Percentiles rank a stretch among this genome's conserved stretches.
Evolutionary conservation across 495 filamentous ascomycete species (phyloP).

Genomic region (Neurospora sp.): DNA sequence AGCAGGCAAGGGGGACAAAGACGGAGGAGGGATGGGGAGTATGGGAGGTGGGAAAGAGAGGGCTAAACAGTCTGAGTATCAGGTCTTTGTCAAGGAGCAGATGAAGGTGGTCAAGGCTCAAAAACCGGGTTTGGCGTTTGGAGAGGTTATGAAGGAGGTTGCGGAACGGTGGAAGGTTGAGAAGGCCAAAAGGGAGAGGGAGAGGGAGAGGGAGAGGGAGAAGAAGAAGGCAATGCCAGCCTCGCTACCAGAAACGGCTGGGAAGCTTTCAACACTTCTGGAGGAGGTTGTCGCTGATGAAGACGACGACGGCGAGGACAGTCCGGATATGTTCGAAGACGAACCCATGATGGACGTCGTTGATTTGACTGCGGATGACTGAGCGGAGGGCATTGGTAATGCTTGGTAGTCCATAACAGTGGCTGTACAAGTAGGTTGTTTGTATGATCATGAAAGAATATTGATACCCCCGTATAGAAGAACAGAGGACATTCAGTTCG

Average conservation of each 20-base stretch:
- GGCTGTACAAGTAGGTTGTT: neutral
- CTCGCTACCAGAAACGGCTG: neutral
- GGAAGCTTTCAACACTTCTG: neutral
- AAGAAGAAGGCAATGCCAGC: neutral
- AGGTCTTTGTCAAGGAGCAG: conserved; percentile 56
- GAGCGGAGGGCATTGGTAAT: neutral
- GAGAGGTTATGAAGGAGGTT: conserved; percentile 54
- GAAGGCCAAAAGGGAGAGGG: conserved; percentile 9
- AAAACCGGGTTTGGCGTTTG: conserved; percentile 44
- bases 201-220: neutral
- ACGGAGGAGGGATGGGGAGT: neutral
- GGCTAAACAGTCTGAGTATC: conserved; percentile 31
- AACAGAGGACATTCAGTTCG: neutral
- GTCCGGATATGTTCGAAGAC: conserved; percentile 7
- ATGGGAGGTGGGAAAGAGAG: no score
- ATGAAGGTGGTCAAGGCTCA: conserved; percentile 45
- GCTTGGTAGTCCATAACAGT: neutral
- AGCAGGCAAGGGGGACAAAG: no score
- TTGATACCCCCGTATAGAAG: neutral
- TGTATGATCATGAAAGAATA: neutral
- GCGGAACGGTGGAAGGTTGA: conserved; percentile 36
- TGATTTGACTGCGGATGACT: neutral
- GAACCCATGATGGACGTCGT: conserved; percentile 13
- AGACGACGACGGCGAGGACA: neutral
- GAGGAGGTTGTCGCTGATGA: conserved; percentile 2